phyloP scores from a whole-genome alignment of 495 filamentous ascomycete genomes.

The Penicillium roqueforti region DNA sequence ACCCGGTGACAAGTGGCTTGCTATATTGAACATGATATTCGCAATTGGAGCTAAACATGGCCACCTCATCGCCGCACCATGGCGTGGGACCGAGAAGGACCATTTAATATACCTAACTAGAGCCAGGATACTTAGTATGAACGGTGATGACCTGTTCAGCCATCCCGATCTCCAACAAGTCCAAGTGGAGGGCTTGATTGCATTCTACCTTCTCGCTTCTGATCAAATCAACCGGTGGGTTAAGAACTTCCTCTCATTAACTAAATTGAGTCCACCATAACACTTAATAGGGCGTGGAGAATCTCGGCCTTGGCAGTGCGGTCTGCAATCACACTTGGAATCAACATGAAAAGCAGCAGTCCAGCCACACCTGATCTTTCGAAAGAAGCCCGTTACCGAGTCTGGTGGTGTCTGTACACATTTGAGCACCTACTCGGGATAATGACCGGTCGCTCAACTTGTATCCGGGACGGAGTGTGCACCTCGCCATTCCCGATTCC shows the following conservation, averaged over 20 bases:
- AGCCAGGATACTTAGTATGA: constrained; percentile 55
- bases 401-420: constrained; percentile 64
- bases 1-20: constrained; percentile 54
- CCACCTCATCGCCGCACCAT: constrained; percentile 49
- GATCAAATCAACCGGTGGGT: constrained; percentile 62
- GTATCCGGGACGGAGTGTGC: constrained; percentile 54
- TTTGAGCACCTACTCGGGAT: constrained; percentile 57
- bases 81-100: constrained; percentile 44
- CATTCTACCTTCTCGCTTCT: constrained; percentile 58
- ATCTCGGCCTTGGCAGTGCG: constrained; percentile 58
- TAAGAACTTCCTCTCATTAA: background rate
- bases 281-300: constrained; percentile 54
- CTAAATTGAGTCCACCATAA: background rate
- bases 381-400: constrained; percentile 59
- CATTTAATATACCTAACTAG: constrained; percentile 52
- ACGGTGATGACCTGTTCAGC: constrained; percentile 48
- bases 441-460: constrained; percentile 63
- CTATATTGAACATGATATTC: constrained; percentile 63
- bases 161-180: constrained; percentile 62
- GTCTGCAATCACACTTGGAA: constrained; percentile 55
- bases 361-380: constrained; percentile 45
- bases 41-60: constrained; percentile 59
- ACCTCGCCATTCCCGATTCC: constrained; percentile 58
- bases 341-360: constrained; percentile 60
- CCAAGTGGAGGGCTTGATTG: constrained; percentile 55